These are phyloP conservation scores for Pseudocercospora pini-densiflorae DNA, from an alignment of 2,329 filamentous ascomycete genomes.

Conservation along the genomic window DNA sequence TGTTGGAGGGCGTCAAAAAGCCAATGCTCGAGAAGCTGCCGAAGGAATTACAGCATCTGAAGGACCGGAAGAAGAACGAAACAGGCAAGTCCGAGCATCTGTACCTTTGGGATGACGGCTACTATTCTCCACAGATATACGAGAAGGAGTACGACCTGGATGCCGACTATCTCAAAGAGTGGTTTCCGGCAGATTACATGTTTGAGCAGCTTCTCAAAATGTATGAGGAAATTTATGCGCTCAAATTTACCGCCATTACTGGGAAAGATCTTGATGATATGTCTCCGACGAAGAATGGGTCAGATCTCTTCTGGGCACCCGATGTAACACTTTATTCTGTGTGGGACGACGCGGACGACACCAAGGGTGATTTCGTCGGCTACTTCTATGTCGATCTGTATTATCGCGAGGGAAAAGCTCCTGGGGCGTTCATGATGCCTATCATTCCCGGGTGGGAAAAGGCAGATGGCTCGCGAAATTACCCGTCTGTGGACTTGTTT, in stretches of 20 bases:
- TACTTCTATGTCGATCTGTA: conserved; percentile 11
- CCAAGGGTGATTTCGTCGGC: conserved; percentile 8
- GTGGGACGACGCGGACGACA: conserved; percentile 14
- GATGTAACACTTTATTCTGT: conserved; percentile 15
- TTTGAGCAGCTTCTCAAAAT: conserved; percentile 9
- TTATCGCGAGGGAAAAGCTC: conserved; percentile 1
- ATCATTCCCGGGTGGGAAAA: conserved; percentile 1
- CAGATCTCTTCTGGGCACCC: conserved; percentile 14
- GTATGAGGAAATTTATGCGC: conserved; percentile 11
- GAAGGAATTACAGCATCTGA: not conserved
- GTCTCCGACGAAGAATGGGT: conserved; percentile 43
- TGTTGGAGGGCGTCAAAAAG: not conserved
- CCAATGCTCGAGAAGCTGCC: not conserved
- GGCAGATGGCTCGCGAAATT: conserved; percentile 8
- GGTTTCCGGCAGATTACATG: conserved; percentile 16
- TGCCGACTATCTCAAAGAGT: conserved; percentile 65
- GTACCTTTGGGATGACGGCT: not conserved
- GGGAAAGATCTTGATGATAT: conserved; percentile 63
- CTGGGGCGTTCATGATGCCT: conserved; percentile 1
- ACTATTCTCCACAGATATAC: conserved; percentile 61
- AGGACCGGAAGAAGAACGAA: conserved; percentile 6
- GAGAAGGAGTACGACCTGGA: conserved; percentile 78
- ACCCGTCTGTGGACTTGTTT: conserved; percentile 6
- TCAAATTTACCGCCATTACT: conserved; percentile 11
- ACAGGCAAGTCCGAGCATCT: not conserved